Evolutionary conservation across 805 yeast genomes (phyloP).

Genomic region (Saccharomycopsis fermentans): DNA sequence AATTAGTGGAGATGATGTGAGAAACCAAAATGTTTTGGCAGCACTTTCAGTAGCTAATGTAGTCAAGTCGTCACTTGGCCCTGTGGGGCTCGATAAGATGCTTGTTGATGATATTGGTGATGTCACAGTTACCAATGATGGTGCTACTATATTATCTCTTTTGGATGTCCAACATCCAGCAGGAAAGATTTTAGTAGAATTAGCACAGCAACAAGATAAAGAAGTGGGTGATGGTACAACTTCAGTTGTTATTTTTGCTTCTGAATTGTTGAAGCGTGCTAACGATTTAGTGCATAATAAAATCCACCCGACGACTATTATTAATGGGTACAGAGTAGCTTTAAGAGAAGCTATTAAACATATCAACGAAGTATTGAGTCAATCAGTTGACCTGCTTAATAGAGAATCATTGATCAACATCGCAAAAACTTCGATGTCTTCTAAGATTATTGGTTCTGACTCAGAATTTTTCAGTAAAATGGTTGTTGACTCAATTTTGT

Average conservation of each 20-base stretch:
- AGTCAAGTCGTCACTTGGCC: conserved; percentile 90
- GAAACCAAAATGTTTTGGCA: conserved; percentile 93
- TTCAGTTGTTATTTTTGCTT: conserved; percentile 90
- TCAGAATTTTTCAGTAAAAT: conserved; percentile 79
- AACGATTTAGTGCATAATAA: conserved; percentile 87
- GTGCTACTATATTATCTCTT: conserved; percentile 87
- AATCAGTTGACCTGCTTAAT: conserved; percentile 66
- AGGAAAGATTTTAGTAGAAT: conserved; percentile 90
- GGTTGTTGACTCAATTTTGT: conserved; percentile 92
- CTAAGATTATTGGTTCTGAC: conserved; percentile 91
- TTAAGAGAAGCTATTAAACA: conserved; percentile 82
- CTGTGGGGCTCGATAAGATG: conserved; percentile 98
- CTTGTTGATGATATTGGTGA: conserved; percentile 98
- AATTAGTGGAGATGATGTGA: conserved; percentile 88
- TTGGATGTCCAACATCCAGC: conserved; percentile 98
- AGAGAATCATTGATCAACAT: conserved; percentile 80
- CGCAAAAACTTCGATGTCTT: conserved; percentile 95
- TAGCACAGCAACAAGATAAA: conserved; percentile 97
- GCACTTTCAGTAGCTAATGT: conserved; percentile 92
- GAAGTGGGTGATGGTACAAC: conserved; percentile 99
- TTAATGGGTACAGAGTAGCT: conserved; percentile 92
- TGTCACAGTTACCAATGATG: conserved; percentile 97
- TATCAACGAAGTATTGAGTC: conserved; percentile 75
- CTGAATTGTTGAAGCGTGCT: conserved; percentile 86
- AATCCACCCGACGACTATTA: conserved; percentile 96